Evolutionary conservation across 352 stramenopile species (phyloP).

Genomic region (Globisporangium cystogenes): DNA sequence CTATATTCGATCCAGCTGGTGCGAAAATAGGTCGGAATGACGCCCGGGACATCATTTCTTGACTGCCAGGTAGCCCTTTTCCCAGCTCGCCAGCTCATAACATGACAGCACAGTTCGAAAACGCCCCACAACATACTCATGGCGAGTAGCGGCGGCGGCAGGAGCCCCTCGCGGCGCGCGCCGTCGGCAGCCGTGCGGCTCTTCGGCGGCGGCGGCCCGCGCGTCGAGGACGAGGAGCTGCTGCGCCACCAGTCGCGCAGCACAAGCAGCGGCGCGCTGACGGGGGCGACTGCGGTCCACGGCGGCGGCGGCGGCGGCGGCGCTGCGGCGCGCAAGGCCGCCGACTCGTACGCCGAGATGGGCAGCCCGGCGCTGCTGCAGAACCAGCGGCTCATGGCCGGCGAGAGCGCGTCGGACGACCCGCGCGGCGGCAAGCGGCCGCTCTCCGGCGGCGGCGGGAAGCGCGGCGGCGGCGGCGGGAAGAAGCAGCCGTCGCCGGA

Average conservation of each 20-base stretch:
- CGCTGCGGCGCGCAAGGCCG: constrained; percentile 16
- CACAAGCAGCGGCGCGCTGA: constrained; percentile 11
- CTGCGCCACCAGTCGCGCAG: constrained; percentile 25
- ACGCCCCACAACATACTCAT: background rate
- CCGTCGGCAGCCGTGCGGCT: constrained; percentile 17
- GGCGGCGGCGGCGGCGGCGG: constrained; percentile 1
- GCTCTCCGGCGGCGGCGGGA: constrained; percentile 13
- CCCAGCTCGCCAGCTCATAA: too few relatives aligned
- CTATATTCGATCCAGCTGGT: too few relatives aligned
- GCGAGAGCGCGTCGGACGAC: constrained; percentile 9
- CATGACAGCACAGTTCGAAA: background rate
- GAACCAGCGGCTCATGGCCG: constrained; percentile 11
- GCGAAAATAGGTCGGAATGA: too few relatives aligned
- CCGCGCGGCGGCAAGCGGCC: constrained; percentile 12
- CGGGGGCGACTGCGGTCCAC: too few relatives aligned
- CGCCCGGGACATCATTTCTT: background rate
- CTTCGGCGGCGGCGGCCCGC: constrained; percentile 42
- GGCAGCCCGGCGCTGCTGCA: constrained; percentile 17
- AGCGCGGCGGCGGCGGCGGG: constrained; percentile 1
- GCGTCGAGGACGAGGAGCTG: constrained; percentile 46
- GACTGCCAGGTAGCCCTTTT: too few relatives aligned
- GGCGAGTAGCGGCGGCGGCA: background rate
- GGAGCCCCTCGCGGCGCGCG: constrained; percentile 20
- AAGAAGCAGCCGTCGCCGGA: background rate
- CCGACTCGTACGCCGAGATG: constrained; percentile 24